These are phyloP conservation scores for Trichoderma erinaceum DNA, from an alignment of 495 filamentous ascomycete species.

Conservation along the genomic window DNA sequence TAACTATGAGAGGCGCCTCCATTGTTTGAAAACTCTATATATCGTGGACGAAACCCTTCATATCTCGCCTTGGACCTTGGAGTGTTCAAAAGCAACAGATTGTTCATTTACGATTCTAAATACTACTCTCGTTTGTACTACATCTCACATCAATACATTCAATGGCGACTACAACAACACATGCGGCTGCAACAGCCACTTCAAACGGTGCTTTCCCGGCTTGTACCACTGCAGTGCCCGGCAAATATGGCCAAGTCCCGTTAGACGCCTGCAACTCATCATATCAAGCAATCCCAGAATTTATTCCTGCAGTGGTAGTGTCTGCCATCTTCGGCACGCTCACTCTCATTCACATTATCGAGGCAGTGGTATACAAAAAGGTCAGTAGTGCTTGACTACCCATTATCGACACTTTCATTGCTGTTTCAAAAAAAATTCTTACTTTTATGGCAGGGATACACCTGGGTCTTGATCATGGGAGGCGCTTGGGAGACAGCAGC, in stretches of 20 bases:
- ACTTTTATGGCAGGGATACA: conserved; percentile 40
- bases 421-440: conserved; percentile 28
- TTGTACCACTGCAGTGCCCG: conserved; percentile 31
- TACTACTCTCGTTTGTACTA: not conserved
- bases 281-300: conserved; percentile 37
- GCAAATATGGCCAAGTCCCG: conserved; percentile 38
- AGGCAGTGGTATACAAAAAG: not conserved
- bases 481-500: conserved; percentile 32
- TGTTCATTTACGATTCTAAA: not conserved
- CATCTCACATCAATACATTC: not conserved
- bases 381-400: not conserved
- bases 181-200: not conserved
- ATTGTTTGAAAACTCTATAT: not conserved
- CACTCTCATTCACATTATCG: conserved; percentile 17
- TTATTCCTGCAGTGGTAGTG: conserved; percentile 26
- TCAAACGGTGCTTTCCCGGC: not conserved
- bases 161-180: not conserved
- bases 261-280: conserved; percentile 34
- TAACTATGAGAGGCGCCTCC: not conserved
- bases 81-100: not conserved
- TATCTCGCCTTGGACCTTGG: not conserved
- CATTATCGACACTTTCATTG: not conserved
- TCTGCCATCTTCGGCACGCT: conserved; percentile 36
- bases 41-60: not conserved
- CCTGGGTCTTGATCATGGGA: conserved; percentile 35